Conservation (phyloP, 306 rosid species). For the Ammopiptanthus mongolicus region DNA sequence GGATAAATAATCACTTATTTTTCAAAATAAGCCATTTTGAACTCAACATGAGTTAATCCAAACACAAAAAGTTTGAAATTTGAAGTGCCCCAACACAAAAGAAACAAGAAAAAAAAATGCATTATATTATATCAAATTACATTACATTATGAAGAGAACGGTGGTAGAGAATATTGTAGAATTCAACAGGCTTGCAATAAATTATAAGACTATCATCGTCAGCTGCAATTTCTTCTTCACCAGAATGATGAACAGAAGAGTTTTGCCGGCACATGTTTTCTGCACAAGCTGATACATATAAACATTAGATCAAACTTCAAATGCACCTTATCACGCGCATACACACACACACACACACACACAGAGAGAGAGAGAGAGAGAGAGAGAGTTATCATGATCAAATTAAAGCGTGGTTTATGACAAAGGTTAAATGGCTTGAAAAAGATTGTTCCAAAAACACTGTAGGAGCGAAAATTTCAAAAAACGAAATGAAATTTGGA, state of each 20-base stretch:
- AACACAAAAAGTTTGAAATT: not conserved
- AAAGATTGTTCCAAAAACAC: not conserved
- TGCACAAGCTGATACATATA: not conserved
- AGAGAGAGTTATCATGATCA: too few species aligned
- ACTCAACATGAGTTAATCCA: too few species aligned
- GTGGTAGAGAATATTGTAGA: constrained; percentile 78
- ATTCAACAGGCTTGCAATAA: constrained; percentile 96
- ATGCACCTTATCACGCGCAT: not conserved
- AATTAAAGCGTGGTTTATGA: not conserved
- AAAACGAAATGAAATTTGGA: too few species aligned
- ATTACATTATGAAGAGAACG: constrained; percentile 76
- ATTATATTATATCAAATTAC: not conserved
- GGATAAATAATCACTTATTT: too few species aligned
- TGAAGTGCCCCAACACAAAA: not conserved
- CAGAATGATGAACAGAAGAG: constrained; percentile 50
- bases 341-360: not conserved
- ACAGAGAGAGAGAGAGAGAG: too few species aligned
- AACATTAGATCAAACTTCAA: not conserved
- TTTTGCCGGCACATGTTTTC: constrained; percentile 87
- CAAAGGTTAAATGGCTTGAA: not conserved
- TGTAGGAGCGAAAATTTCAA: not conserved
- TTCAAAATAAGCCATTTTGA: not conserved
- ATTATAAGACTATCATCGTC: constrained; percentile 86
- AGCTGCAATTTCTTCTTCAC: constrained; percentile 60
- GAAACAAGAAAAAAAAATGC: not conserved